phyloP scores from a whole-genome alignment of 345 rosid species.

The Aquilaria malaccensis region DNA sequence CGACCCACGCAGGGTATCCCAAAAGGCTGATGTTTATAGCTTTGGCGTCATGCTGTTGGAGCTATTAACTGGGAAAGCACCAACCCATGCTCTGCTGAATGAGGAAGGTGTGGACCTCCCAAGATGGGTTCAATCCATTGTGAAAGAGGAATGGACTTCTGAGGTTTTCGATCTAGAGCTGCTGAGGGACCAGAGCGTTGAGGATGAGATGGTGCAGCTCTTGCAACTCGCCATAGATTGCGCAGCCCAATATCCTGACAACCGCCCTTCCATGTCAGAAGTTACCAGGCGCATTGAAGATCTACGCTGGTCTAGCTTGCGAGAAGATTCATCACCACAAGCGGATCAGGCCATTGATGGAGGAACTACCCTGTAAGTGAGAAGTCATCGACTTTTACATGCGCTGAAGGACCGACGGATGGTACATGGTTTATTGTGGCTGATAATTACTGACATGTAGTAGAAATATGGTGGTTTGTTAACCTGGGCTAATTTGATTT shows the following conservation, averaged over 20 bases:
- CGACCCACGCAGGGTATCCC: conserved; percentile 78
- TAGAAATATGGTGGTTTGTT: conserved; percentile 9
- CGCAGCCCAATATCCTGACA: conserved; percentile 75
- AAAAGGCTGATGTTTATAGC: conserved; percentile 94
- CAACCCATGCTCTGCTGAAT: conserved; percentile 66
- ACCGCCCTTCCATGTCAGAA: conserved; percentile 61
- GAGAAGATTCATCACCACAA: conserved; percentile 16
- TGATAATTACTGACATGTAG: conserved; percentile 16
- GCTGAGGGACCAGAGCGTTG: conserved; percentile 59
- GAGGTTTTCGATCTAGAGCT: conserved; percentile 84
- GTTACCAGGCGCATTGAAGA: conserved; percentile 56
- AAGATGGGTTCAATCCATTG: conserved; percentile 90
- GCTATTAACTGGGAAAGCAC: conserved; percentile 85
- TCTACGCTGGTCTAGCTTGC: conserved; percentile 27
- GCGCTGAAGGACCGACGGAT: conserved; percentile 11
- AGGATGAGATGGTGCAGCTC: conserved; percentile 80
- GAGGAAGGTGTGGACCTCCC: conserved; percentile 97
- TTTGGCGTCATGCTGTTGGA: conserved; percentile 87
- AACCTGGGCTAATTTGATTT: conserved; percentile 15
- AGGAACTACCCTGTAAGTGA: conserved; percentile 24
- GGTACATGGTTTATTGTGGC: conserved; percentile 9
- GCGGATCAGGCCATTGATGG: conserved; percentile 24
- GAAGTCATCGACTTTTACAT: not conserved
- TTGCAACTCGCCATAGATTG: conserved; percentile 87
- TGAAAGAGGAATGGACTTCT: conserved; percentile 39